A percentile compares a stretch with the other conserved stretches of the same genome.
Evolutionary conservation across 495 filamentous ascomycete species (phyloP).

Genomic region (Hypoxylon rickii): DNA sequence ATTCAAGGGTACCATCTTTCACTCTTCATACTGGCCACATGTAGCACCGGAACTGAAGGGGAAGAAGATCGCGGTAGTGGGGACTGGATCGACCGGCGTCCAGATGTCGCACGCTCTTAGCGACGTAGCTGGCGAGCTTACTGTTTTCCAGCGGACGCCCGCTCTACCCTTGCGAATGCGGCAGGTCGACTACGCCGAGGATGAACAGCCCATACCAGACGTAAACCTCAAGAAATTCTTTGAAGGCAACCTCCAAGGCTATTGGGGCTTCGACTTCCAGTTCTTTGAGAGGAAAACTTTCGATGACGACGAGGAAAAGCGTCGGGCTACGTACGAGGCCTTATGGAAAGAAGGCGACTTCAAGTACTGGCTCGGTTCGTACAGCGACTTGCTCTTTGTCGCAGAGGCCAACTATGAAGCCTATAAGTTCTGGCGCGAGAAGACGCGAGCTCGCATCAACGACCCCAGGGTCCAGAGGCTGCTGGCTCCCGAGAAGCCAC

Average conservation of each 20-base stretch:
- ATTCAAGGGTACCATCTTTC: slow-evolving; percentile 59
- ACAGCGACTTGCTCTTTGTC: slow-evolving; percentile 53
- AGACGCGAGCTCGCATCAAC: slow-evolving; percentile 53
- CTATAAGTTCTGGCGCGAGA: slow-evolving; percentile 63
- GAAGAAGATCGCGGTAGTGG: slow-evolving; percentile 60
- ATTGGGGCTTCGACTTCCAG: slow-evolving; percentile 51
- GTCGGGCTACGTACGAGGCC: slow-evolving; percentile 50
- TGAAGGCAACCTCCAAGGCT: slow-evolving; percentile 42
- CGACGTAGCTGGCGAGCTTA: slow-evolving; percentile 43
- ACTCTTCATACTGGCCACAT: slow-evolving; percentile 65
- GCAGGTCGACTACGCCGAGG: slow-evolving; percentile 43
- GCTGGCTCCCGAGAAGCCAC: slow-evolving; percentile 58
- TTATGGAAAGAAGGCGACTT: slow-evolving; percentile 57
- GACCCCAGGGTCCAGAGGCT: slow-evolving; percentile 55
- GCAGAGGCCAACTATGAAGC: slow-evolving; percentile 50
- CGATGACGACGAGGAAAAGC: slow-evolving; percentile 51
- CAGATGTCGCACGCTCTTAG: slow-evolving; percentile 58
- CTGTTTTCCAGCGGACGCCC: slow-evolving; percentile 58
- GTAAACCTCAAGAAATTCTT: slow-evolving; percentile 51
- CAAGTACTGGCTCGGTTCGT: slow-evolving; percentile 53
- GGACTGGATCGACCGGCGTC: slow-evolving; percentile 64
- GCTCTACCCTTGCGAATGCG: slow-evolving; percentile 58
- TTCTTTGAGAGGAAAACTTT: slow-evolving; percentile 46
- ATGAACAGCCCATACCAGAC: slow-evolving; percentile 53
- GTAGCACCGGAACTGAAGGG: slow-evolving; percentile 50